These are phyloP conservation scores for Aureobasidium pullulans DNA, from an alignment of 2,329 filamentous ascomycete genomes.

Conservation along the genomic window DNA sequence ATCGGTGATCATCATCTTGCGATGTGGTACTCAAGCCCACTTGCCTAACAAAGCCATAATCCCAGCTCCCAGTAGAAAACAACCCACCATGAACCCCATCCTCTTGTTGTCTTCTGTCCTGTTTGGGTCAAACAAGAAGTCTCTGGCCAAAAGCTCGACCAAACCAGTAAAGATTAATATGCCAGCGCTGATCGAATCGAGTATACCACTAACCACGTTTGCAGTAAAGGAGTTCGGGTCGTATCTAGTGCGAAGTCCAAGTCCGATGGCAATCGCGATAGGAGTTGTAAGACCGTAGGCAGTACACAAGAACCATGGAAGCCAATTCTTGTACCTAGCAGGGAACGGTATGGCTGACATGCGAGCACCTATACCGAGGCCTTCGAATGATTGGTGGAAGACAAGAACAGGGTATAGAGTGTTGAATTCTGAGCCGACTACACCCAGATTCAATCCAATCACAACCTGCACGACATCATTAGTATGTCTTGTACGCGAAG, in stretches of 20 bases:
- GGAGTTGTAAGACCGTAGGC: constrained; percentile 76
- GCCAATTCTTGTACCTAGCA: constrained; percentile 51
- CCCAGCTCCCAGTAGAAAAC: constrained; percentile 64
- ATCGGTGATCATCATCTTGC: too few species aligned
- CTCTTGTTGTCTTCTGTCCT: constrained; percentile 86
- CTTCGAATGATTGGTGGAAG: constrained; percentile 93
- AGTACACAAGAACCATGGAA: constrained; percentile 68
- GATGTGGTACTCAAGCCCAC: constrained; percentile 56
- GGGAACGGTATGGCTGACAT: constrained; percentile 76
- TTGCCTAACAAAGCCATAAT: constrained; percentile 79
- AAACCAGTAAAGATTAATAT: constrained; percentile 36
- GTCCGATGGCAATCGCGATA: constrained; percentile 73
- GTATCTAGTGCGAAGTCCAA: constrained; percentile 64
- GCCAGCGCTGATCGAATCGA: constrained; percentile 71
- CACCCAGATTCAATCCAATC: constrained; percentile 30
- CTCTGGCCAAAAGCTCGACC: constrained; percentile 41
- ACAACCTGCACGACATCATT: neutral
- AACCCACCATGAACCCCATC: constrained; percentile 84
- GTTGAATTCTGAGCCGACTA: constrained; percentile 52
- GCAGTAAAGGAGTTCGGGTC: constrained; percentile 29
- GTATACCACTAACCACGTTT: constrained; percentile 74
- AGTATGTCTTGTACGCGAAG: neutral
- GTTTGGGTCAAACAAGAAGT: constrained; percentile 61
- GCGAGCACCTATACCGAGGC: constrained; percentile 81
- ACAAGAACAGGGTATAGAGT: constrained; percentile 61